Conservation (phyloP, 768 basidiomycete species). For the Calocybe gangraenosa region DNA sequence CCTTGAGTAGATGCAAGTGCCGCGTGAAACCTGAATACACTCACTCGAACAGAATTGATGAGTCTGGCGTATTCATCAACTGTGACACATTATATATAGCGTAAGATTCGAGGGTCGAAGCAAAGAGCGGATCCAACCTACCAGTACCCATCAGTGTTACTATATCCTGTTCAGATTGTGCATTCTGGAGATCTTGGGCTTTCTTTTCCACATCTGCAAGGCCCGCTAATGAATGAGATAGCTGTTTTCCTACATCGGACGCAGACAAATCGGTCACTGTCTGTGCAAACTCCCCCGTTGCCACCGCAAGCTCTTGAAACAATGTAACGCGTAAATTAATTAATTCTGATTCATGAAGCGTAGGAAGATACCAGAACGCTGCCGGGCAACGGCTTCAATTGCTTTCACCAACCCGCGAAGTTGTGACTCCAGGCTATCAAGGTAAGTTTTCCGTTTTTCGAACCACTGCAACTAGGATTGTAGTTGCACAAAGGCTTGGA, state of each 20-base stretch:
- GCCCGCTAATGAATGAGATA: constrained; percentile 65
- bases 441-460: constrained; percentile 76
- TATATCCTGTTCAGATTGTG: constrained; percentile 81
- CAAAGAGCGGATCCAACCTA: constrained; percentile 18
- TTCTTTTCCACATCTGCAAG: constrained; percentile 73
- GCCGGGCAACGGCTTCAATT: constrained; percentile 80
- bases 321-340: neutral
- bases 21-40: constrained; percentile 22
- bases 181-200: constrained; percentile 67
- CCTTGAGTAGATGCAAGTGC: neutral
- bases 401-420: constrained; percentile 83
- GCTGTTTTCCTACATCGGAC: constrained; percentile 71
- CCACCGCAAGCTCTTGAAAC: constrained; percentile 58
- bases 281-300: constrained; percentile 79
- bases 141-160: constrained; percentile 76
- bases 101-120: neutral
- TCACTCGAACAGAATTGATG: constrained; percentile 79
- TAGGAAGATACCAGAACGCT: constrained; percentile 57
- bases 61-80: constrained; percentile 94
- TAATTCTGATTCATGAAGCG: neutral
- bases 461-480: constrained; percentile 66
- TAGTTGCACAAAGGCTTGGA: neutral
- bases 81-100: constrained; percentile 14
- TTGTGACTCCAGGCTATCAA: constrained; percentile 89
- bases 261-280: constrained; percentile 64